Base-by-base conservation (phyloP, 2,329 filamentous ascomycete genomes). In the Emmonsia crescens region DNA sequence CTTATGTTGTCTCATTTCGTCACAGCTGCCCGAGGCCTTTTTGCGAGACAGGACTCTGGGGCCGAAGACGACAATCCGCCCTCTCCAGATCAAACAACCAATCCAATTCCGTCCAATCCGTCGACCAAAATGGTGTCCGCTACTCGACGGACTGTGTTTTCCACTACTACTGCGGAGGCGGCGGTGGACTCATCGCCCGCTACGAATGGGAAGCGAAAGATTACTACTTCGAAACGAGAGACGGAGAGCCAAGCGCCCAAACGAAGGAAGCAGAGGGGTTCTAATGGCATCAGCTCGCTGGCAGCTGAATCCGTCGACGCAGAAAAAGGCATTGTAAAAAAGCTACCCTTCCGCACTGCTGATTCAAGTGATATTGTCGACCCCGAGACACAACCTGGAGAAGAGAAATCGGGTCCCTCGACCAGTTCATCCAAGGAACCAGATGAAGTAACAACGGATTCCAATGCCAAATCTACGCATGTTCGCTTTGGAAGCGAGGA, bases 401-500 rank as follows among this genome's bases (percentile, higher is more conserved):
- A 44, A 8, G 54, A 42, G 5, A 38, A 27, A 29, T 40, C 5
- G 36, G 12, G 29, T 42, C 14, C n/a, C 6, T 27, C 54, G 0
- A 36, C 19, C 3, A 21, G 21, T 19, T 8, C 8, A 36, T 10
- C n/a, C 8, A 38, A 51, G 1, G 31, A 51, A 21, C 12, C 31
- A 10, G 29, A 51, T 9, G 10, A 57, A 14, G 38, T 33, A 16
- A 9, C 40, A 19, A 6, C 46, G 8, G 44, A 46, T 14, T 44
- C 57, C n/a, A 67, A 66, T 65, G 68, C 58, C 54, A 71, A 66
- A 38, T 44, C 62, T 31, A 59, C 58, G 9, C 74, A 76, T 60
- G 68, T 77, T 46, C 71, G 75, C 58, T 78, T 78, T 60, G 75
- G 67, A 40, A 77, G 74, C 62, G 75, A 77, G 63, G 76, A 78